Conservation (phyloP, 78 protist species). For the Creolimax fragrantissima region DNA sequence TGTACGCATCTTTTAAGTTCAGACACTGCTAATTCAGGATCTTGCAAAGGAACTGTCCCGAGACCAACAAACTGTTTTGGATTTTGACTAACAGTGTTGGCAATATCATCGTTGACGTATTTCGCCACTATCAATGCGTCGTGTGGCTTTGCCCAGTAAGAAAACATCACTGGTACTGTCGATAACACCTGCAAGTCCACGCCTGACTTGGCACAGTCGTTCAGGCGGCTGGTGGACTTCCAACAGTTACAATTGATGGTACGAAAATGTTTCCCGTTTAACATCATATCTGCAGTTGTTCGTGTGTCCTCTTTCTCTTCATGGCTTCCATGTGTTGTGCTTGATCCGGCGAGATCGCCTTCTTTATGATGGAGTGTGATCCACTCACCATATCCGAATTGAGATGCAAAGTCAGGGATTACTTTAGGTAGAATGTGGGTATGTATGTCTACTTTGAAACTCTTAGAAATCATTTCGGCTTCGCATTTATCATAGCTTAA, state of each 20-base stretch:
- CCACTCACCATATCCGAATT: constrained; percentile 71
- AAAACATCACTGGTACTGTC: constrained; percentile 69
- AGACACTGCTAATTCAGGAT: constrained; percentile 57
- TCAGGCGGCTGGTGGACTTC: constrained; percentile 49
- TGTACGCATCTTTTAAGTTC: constrained; percentile 39
- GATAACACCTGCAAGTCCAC: constrained; percentile 76
- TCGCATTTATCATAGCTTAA: too few species aligned
- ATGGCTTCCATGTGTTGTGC: not conserved
- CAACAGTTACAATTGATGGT: constrained; percentile 68
- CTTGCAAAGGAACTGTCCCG: constrained; percentile 88
- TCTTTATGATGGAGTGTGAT: constrained; percentile 59
- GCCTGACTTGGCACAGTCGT: constrained; percentile 50
- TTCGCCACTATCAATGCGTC: constrained; percentile 60
- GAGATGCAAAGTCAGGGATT: not conserved
- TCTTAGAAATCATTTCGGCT: too few species aligned
- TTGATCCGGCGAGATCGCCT: not conserved
- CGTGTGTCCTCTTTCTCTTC: not conserved
- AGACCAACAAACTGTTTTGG: constrained; percentile 79
- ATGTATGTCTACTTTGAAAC: not conserved
- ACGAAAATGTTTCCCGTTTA: constrained; percentile 62
- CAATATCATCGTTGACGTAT: constrained; percentile 82
- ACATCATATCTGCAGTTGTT: constrained; percentile 55
- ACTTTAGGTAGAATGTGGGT: not conserved
- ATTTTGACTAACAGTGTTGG: constrained; percentile 46
- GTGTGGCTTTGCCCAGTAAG: constrained; percentile 75